Percentiles rank a stretch among this genome's conserved stretches.
These are phyloP conservation scores for Hylodesmum podocarpum DNA, from an alignment of 306 rosid species.

Conservation along the genomic window DNA sequence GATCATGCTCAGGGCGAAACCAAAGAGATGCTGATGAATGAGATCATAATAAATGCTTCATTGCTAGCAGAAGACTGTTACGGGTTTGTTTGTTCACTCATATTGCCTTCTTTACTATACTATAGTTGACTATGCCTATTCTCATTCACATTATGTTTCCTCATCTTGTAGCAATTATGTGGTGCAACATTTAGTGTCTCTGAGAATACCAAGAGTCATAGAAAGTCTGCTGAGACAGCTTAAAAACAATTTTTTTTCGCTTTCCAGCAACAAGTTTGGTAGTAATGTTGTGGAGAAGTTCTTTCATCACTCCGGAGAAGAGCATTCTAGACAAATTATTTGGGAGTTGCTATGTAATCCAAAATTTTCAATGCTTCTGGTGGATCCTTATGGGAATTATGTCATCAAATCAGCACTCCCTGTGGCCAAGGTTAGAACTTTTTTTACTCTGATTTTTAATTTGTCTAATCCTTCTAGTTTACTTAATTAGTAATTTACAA, in stretches of 20 bases:
- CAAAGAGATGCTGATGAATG: conserved; percentile 30
- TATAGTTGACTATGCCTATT: background rate
- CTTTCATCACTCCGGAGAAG: conserved; percentile 30
- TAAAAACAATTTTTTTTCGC: conserved; percentile 30
- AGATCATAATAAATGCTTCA: conserved; percentile 32
- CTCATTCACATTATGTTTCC: background rate
- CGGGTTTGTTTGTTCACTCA: conserved; percentile 44
- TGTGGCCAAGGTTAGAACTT: conserved; percentile 45
- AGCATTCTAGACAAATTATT: conserved; percentile 25
- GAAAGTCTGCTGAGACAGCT: conserved; percentile 34
- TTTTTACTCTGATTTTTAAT: background rate
- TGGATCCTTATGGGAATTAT: conserved; percentile 55
- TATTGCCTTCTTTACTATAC: background rate
- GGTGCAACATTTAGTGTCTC: conserved; percentile 48
- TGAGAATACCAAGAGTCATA: conserved; percentile 29
- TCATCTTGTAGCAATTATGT: conserved; percentile 51
- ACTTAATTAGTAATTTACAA: background rate
- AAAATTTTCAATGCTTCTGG: conserved; percentile 36
- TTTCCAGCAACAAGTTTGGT: conserved; percentile 53
- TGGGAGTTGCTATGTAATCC: conserved; percentile 37
- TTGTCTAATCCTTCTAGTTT: background rate
- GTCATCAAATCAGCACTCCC: conserved; percentile 49
- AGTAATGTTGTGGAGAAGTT: conserved; percentile 69
- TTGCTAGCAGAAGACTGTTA: conserved; percentile 43
- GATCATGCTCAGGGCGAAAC: conserved; percentile 36